Conservation (phyloP, 1,139 yeast species). For the Hanseniaspora uvarum region DNA sequence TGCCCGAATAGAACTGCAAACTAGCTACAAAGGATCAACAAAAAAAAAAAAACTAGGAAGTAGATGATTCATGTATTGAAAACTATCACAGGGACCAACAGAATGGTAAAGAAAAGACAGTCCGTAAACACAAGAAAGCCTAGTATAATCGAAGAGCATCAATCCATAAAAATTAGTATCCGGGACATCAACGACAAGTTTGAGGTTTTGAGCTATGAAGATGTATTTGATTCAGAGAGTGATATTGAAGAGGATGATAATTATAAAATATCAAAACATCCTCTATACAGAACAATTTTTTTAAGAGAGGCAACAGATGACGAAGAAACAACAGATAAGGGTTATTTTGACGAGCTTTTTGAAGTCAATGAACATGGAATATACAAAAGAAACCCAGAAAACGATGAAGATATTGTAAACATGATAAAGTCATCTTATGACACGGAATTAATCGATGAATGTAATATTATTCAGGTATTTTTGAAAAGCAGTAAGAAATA, state of each 20-base stretch:
- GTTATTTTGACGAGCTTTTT: neutral
- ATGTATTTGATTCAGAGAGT: slow-evolving; percentile 4
- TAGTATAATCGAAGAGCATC: slow-evolving; percentile 13
- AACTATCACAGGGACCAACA: too few relatives aligned
- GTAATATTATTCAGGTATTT: neutral
- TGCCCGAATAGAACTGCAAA: neutral
- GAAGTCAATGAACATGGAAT: neutral
- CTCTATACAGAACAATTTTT: neutral
- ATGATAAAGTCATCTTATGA: neutral
- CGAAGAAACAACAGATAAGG: neutral
- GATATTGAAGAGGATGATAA: neutral
- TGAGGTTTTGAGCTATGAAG: neutral
- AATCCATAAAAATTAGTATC: slow-evolving; percentile 2
- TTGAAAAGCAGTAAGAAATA: neutral
- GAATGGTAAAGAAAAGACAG: neutral
- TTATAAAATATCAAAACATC: neutral
- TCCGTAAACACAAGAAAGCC: neutral
- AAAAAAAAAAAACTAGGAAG: neutral
- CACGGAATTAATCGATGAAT: neutral
- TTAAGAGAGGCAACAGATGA: neutral
- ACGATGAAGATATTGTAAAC: neutral
- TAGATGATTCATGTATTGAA: neutral
- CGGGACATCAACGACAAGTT: slow-evolving; percentile 1
- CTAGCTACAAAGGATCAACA: neutral
- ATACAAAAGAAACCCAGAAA: neutral